Evolutionary conservation across 805 yeast genomes (phyloP).

Genomic region (Nakazawaea laoshanensis): DNA sequence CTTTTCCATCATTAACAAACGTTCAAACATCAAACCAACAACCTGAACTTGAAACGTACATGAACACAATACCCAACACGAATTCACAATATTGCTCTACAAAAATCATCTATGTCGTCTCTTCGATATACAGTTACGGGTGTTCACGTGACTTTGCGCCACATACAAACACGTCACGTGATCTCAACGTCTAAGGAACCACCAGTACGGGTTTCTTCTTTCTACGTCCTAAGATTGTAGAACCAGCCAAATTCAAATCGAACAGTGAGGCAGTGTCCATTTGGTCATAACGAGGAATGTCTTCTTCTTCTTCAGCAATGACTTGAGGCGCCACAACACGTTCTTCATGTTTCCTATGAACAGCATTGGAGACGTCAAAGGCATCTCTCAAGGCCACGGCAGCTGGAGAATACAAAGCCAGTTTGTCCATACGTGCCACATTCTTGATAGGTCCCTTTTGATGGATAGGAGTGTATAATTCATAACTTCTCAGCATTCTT

Average conservation of each 20-base stretch:
- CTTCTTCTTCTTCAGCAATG: conserved; percentile 30
- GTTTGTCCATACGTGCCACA: conserved; percentile 4
- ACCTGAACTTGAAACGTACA: too few relatives aligned
- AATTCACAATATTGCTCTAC: too few relatives aligned
- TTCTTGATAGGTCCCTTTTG: conserved; percentile 7
- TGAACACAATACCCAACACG: too few relatives aligned
- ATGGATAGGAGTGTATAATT: conserved; percentile 12
- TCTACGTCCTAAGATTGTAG: conserved; percentile 43
- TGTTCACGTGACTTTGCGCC: too few relatives aligned
- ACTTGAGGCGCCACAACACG: neutral
- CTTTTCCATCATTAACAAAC: too few relatives aligned
- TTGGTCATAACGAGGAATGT: too few relatives aligned
- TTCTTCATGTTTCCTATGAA: conserved; percentile 51
- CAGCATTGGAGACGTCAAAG: conserved; percentile 53
- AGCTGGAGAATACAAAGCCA: conserved; percentile 42
- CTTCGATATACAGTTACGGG: too few relatives aligned
- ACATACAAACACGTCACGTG: too few relatives aligned
- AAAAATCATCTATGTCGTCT: too few relatives aligned
- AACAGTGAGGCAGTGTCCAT: conserved; percentile 17
- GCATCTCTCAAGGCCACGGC: conserved; percentile 53
- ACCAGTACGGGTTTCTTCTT: conserved; percentile 15
- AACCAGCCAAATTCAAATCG: conserved; percentile 42
- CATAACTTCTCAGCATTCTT: neutral
- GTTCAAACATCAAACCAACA: too few relatives aligned
- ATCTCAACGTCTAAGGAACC: neutral